Evolutionary conservation across 768 basidiomycete genomes (phyloP), one percentile per base, ranked within the genome.

Genomic region (Pleurotus citrinopileatus): DNA sequence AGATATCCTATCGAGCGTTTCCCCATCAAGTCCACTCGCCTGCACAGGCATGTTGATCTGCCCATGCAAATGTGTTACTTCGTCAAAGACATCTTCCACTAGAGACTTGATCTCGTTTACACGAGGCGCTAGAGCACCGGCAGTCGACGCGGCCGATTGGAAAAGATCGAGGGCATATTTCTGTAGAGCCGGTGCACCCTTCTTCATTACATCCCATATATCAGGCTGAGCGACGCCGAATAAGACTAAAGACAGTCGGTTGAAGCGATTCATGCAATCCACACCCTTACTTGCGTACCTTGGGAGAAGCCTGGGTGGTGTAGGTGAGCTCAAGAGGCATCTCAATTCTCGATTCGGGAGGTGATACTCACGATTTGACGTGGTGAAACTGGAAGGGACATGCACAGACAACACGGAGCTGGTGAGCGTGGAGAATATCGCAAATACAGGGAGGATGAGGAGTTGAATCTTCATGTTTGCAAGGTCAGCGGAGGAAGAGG

Each of bases 1-100:
- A 4, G 54, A 57, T 15, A 68, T 43, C 17, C 55, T 44, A 5
- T 59, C 59, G 17, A 53, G 10, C 10, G 27, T 9, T 8, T 26
- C 17, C 25, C 22, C 27, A 15, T 3, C 0, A 15, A 7, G 2
- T 3, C 46, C 23, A 6, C 27, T 20, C 27, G 23, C 12, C 17
- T 22, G 13, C 8, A 29, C 13, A 28, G 27, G 28, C 26, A 27
- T 27, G 26, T 20, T 10, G 27, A 29, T 8, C 6, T 19, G 27
- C 27, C 28, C 17, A 17, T 27, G 46, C n/a, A 48, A 48, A 25
- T 47, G 23, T 15, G 10, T 28, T 26, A 48, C 25, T 28, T 29
- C 46, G 46, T 48, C 45, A 17, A 17, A 26, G 17, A 29, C 45
- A 12, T 26, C 25, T 3, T n/a, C n/a, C n/a, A 47, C 25, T 20